Conservation (phyloP, 2,329 filamentous ascomycete species). For the Alternaria sp. region DNA sequence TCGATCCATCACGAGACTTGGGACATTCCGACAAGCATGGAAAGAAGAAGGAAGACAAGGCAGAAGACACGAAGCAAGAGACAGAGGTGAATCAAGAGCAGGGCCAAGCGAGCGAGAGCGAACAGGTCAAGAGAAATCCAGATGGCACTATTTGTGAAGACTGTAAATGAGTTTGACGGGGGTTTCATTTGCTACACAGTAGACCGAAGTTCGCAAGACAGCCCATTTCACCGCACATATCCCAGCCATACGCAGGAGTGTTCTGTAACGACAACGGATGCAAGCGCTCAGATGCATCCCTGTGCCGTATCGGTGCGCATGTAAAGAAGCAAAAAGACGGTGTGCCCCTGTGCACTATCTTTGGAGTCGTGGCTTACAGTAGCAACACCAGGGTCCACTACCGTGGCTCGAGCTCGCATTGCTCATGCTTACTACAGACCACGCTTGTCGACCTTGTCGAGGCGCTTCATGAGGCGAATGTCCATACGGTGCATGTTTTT, state of each 20-base stretch:
- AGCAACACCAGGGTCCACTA: not conserved
- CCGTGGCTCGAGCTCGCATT: not conserved
- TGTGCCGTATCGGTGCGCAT: not conserved
- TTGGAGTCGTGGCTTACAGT: not conserved
- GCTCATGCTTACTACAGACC: not conserved
- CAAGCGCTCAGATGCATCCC: not conserved
- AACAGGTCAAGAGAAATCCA: slow-evolving; percentile 36
- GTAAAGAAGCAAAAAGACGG: not conserved
- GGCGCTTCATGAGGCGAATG: slow-evolving; percentile 22
- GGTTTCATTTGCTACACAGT: not conserved
- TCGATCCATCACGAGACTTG: slow-evolving; percentile 77
- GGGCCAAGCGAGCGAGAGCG: not conserved
- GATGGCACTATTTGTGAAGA: slow-evolving; percentile 49
- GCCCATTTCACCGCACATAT: not conserved
- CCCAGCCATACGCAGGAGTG: too few species aligned
- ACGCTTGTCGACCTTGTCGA: slow-evolving; percentile 14
- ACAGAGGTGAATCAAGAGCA: not conserved
- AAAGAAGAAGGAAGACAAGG: slow-evolving; percentile 40
- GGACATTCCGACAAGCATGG: slow-evolving; percentile 68
- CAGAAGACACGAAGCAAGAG: slow-evolving; percentile 2
- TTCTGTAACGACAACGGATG: not conserved
- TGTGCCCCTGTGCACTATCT: not conserved
- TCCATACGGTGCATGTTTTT: slow-evolving; percentile 25
- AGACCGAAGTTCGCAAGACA: not conserved
- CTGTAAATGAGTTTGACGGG: slow-evolving; percentile 29